Base-by-base conservation (phyloP, 2,329 filamentous ascomycete species). In the Mollisia scopiformis region DNA sequence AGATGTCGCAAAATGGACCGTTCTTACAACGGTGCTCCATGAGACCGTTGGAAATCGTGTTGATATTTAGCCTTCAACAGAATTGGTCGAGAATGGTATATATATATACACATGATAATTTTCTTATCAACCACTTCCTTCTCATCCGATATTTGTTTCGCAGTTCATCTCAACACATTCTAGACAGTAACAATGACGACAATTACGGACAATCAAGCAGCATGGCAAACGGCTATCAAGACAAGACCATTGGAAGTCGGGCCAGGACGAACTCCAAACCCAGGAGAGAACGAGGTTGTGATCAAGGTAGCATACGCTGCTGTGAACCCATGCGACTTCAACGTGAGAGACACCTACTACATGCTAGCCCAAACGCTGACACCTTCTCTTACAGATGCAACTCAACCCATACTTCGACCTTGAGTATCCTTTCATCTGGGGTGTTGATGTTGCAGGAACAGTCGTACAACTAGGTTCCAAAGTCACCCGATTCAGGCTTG, bases 401-500 rank as follows among this genome's bases (percentile, higher is more conserved):
- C 63, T 62, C 23, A 27, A 10, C 11, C 47, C 62, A 8, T 61
- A 58, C 25, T 43, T 62, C 2, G 16, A 51, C 7, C 8, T 65
- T 13, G 14, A 25, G 19, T 67, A 69, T 49, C 66, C 68, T 2
- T 61, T 31, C 19, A 71, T 73, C 21, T 58, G 71, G 2, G 72
- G 72, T 2, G 50, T 41, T 5, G 71, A 73, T 47, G 62, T 71
- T 25, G 64, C 71, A 2, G 71, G 72, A 10, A 68, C 65, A 7
- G 58, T 74, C 19, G 54, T 65, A 8, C 55, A 80, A 62, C 72
- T 82, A 6, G 81, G 80, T 2, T 70, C 75, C n/a, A 72, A 71
- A 7, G 79, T 82, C 5, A 75, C 75, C 6, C 74, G 78, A 10
- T 76, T 83, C 62, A 75, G 77, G 25, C 39, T 66, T 14, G 71